Percentiles rank a stretch among this genome's conserved stretches.
Conservation (phyloP, 148 eudicot genomes). For the Rhododendron vialii region DNA sequence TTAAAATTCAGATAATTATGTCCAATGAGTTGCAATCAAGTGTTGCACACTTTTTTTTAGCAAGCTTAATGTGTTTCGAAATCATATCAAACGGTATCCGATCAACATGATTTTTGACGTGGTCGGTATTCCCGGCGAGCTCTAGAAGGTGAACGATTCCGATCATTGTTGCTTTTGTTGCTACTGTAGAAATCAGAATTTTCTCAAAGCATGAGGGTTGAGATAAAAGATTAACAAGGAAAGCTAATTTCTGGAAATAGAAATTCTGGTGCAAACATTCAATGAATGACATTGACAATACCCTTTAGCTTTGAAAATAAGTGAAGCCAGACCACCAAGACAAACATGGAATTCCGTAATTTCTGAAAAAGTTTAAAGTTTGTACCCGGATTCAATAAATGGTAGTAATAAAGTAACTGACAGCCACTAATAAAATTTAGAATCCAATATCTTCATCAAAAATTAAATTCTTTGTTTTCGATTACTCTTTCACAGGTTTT, state of each 20-base stretch:
- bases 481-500: background rate
- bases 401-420: slow-evolving; percentile 8
- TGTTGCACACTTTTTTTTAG: too few species aligned
- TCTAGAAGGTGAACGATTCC: too few species aligned
- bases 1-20: too few species aligned
- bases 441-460: background rate
- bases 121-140: too few species aligned
- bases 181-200: background rate
- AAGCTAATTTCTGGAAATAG: background rate
- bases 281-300: background rate
- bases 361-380: slow-evolving; percentile 24
- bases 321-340: background rate
- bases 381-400: slow-evolving; percentile 21
- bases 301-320: background rate
- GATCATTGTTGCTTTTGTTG: background rate
- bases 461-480: background rate
- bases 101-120: too few species aligned
- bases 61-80: too few species aligned
- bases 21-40: too few species aligned
- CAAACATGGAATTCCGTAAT: slow-evolving; percentile 26
- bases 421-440: slow-evolving; percentile 14
- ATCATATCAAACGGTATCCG: too few species aligned
- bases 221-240: background rate
- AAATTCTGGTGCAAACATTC: background rate
- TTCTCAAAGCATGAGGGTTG: background rate